These are phyloP conservation scores for Pseudogymnoascus sp. DNA, from an alignment of 2,329 filamentous ascomycete genomes.

Conservation along the genomic window DNA sequence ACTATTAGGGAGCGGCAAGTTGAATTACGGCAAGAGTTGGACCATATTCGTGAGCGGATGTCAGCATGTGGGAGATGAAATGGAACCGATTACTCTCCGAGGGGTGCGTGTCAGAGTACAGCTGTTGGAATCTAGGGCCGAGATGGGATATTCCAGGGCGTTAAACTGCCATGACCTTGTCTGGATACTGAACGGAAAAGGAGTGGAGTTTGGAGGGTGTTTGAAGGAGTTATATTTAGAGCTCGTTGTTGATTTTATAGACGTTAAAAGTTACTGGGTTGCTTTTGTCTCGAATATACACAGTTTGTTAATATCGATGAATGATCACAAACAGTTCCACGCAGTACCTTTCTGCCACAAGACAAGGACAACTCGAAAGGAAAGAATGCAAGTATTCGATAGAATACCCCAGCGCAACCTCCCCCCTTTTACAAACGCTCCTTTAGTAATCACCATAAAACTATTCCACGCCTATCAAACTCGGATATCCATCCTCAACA, in stretches of 20 bases:
- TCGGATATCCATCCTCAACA: background rate
- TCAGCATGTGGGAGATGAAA: too few relatives aligned
- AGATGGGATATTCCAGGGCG: background rate
- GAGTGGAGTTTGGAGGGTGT: background rate
- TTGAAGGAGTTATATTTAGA: background rate
- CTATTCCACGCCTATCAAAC: background rate
- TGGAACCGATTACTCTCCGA: too few relatives aligned
- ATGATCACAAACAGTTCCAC: background rate
- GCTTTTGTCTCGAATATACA: background rate
- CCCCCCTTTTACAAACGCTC: background rate
- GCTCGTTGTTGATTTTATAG: background rate
- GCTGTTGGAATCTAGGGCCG: background rate
- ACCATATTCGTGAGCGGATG: background rate
- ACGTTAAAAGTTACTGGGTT: background rate
- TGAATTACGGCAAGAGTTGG: background rate
- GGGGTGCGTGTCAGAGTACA: background rate
- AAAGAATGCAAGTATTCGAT: background rate
- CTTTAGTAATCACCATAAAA: background rate
- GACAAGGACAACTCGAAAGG: background rate
- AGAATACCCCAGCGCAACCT: background rate
- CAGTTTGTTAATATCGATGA: background rate
- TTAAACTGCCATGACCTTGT: background rate
- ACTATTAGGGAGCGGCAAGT: background rate
- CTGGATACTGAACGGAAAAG: background rate
- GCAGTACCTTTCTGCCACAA: background rate